Conservation (phyloP, 805 yeast species). For the Wickerhamomyces sydowiorum region DNA sequence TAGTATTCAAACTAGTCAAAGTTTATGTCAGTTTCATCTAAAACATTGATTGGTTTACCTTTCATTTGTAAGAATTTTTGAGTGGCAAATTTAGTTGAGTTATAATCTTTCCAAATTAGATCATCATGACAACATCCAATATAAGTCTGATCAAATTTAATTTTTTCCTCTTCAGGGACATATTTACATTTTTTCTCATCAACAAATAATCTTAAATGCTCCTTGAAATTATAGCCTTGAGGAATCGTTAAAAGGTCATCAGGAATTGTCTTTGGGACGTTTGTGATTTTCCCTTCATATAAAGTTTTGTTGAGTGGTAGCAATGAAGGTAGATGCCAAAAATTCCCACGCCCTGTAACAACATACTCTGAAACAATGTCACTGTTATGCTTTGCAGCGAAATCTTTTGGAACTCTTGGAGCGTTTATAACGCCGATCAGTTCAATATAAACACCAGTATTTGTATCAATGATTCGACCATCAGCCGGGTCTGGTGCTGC, state of each 20-base stretch:
- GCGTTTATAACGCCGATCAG: conserved; percentile 38
- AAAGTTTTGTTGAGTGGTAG: conserved; percentile 46
- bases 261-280: conserved; percentile 36
- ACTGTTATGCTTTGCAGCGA: conserved; percentile 7
- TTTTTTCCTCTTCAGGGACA: conserved; percentile 35
- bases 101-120: conserved; percentile 32
- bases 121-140: conserved; percentile 38
- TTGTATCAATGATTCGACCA: conserved; percentile 54
- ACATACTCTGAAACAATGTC: conserved; percentile 19
- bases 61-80: conserved; percentile 10
- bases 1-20: conserved; percentile 1
- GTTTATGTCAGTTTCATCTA: conserved; percentile 17
- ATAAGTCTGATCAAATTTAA: conserved; percentile 27
- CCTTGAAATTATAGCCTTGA: conserved; percentile 25
- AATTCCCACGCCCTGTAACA: conserved; percentile 37
- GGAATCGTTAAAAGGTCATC: conserved; percentile 31
- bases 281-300: conserved; percentile 52
- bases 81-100: conserved; percentile 25
- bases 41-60: conserved; percentile 14
- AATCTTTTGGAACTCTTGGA: conserved; percentile 17
- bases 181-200: conserved; percentile 31
- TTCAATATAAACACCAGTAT: conserved; percentile 55
- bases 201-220: conserved; percentile 33
- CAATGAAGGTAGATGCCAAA: conserved; percentile 41
- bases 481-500: conserved; percentile 39